Percentiles rank a stretch among this genome's conserved stretches.
Conservation (phyloP, 1,139 yeast species). For the Lipomyces yarrowii region DNA sequence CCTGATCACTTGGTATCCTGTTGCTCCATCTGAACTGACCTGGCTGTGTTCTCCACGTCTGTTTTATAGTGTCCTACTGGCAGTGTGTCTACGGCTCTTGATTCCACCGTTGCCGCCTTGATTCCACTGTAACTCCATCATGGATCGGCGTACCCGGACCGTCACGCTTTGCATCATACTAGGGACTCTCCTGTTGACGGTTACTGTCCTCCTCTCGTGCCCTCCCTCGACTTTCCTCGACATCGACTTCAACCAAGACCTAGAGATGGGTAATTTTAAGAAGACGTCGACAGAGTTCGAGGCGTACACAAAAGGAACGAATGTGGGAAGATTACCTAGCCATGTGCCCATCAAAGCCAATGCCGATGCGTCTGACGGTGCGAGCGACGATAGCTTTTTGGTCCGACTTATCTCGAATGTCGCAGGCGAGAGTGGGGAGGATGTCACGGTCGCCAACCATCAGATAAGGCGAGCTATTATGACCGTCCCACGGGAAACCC, state of each 20-base stretch:
- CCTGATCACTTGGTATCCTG: too few species aligned
- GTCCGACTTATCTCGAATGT: too few species aligned
- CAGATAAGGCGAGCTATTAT: too few species aligned
- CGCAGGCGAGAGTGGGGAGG: too few species aligned
- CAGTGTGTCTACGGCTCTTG: neutral
- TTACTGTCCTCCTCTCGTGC: neutral
- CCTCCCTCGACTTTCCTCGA: neutral
- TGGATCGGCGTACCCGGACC: neutral
- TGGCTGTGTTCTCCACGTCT: neutral
- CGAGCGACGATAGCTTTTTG: neutral
- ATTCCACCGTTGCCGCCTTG: neutral
- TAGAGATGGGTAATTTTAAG: neutral
- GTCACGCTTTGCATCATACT: neutral
- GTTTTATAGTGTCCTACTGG: neutral
- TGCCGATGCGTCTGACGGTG: too few species aligned
- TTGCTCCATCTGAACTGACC: too few species aligned
- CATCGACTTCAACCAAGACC: neutral
- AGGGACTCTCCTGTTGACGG: neutral
- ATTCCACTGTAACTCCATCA: neutral
- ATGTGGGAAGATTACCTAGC: too few species aligned
- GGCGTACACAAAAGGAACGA: too few species aligned
- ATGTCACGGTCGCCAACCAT: too few species aligned
- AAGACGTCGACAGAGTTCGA: too few species aligned
- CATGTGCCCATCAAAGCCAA: too few species aligned
- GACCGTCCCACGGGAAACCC: too few species aligned